A percentile compares a stretch with the other conserved stretches of the same genome.
phyloP scores from a whole-genome alignment of 352 stramenopile species.

The Pythium myriotylum region DNA sequence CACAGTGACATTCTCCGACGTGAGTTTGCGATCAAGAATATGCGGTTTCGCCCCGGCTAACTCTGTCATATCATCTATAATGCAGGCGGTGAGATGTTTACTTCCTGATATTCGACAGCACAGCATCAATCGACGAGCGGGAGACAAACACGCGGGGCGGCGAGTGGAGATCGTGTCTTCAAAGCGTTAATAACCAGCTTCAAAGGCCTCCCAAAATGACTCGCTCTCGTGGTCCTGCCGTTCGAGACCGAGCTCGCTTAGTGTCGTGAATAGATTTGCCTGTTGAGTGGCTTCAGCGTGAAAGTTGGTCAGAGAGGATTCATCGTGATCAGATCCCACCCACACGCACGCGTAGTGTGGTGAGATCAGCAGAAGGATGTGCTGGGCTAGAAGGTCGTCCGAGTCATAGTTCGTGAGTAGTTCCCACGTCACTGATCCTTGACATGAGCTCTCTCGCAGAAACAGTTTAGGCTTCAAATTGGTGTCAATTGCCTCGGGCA shows the following conservation, averaged over 20 bases:
- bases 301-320: background rate
- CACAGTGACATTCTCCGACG: conserved; percentile 78
- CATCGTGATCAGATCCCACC: conserved; percentile 28
- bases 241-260: conserved; percentile 15
- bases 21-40: conserved; percentile 3
- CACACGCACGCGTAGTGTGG: conserved; percentile 36
- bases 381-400: conserved; percentile 44
- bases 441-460: conserved; percentile 30
- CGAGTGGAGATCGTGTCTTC: background rate
- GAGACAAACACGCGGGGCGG: too few relatives aligned
- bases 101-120: conserved; percentile 35
- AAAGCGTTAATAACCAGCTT: conserved; percentile 52
- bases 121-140: conserved; percentile 7
- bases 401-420: conserved; percentile 63
- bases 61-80: too few relatives aligned
- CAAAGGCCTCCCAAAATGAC: conserved; percentile 62
- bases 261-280: background rate
- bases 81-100: conserved; percentile 30
- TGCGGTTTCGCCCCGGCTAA: too few relatives aligned
- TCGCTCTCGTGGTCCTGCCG: conserved; percentile 47
- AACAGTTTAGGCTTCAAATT: conserved; percentile 47
- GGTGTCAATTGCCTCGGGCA: background rate
- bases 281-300: too few relatives aligned
- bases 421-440: conserved; percentile 40
- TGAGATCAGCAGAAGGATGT: conserved; percentile 38